A percentile compares a stretch with the other conserved stretches of the same genome.
Evolutionary conservation across 1,284 basidiomycete species (phyloP).

Genomic region (Rhodotorula sp.): DNA sequence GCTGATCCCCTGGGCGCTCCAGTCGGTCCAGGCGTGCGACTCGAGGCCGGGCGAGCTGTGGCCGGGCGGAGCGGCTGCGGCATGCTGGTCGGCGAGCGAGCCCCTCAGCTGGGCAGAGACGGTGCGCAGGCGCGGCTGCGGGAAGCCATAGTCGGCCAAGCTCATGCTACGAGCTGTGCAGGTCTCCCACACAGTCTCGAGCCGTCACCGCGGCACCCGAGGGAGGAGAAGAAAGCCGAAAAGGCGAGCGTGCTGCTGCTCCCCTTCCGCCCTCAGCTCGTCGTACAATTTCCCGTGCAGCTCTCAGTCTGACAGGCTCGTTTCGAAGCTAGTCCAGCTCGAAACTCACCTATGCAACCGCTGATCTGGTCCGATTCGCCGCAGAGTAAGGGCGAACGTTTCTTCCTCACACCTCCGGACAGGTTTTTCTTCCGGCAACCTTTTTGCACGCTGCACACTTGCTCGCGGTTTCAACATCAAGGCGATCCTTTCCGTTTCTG

Average conservation of each 20-base stretch:
- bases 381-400: too few species aligned
- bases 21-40: slow-evolving; percentile 12
- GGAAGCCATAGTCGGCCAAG: slow-evolving; percentile 10
- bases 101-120: slow-evolving; percentile 9
- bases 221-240: background rate
- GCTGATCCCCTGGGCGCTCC: slow-evolving; percentile 2
- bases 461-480: too few species aligned
- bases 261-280: background rate
- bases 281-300: too few species aligned
- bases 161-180: slow-evolving; percentile 1
- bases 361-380: too few species aligned
- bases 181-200: background rate
- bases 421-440: too few species aligned
- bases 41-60: background rate
- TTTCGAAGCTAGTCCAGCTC: too few species aligned
- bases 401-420: too few species aligned
- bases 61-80: background rate
- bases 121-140: slow-evolving; percentile 13
- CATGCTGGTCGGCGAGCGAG: background rate
- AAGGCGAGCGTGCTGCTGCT: background rate
- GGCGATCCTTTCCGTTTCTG: too few species aligned
- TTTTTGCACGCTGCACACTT: too few species aligned
- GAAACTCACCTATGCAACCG: too few species aligned
- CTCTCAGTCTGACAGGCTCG: too few species aligned
- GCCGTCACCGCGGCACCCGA: background rate